These are phyloP conservation scores for Tylopilus orsonianus DNA, from an alignment of 1,284 basidiomycete species.

Conservation along the genomic window DNA sequence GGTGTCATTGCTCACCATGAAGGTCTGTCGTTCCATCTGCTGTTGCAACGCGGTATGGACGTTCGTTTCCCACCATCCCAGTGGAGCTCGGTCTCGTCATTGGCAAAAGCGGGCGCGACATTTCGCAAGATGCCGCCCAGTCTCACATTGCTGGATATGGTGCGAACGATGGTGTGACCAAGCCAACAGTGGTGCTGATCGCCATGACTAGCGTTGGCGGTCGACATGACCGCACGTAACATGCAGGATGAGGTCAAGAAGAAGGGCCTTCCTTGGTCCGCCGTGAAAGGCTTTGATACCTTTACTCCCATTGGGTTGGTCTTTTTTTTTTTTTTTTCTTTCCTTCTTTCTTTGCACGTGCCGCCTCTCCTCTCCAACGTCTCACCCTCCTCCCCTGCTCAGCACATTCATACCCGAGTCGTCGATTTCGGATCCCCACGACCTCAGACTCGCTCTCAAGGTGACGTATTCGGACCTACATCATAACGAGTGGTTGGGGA, in stretches of 20 bases:
- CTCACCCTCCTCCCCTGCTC: too few relatives aligned
- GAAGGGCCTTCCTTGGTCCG: constrained; percentile 91
- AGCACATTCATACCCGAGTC: constrained; percentile 83
- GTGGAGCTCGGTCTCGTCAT: constrained; percentile 98
- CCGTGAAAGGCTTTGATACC: constrained; percentile 90
- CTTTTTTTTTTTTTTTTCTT: background rate
- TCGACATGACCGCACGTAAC: constrained; percentile 96
- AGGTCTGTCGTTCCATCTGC: constrained; percentile 48
- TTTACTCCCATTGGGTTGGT: constrained; percentile 80
- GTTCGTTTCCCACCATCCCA: constrained; percentile 33
- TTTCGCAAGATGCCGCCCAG: constrained; percentile 70
- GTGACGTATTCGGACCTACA: constrained; percentile 26
- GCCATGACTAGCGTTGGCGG: constrained; percentile 69
- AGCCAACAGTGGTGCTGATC: background rate
- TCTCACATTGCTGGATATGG: constrained; percentile 90
- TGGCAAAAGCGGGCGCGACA: constrained; percentile 82
- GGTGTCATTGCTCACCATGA: constrained; percentile 90
- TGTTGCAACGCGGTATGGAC: background rate
- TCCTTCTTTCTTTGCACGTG: background rate
- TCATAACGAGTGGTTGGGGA: background rate
- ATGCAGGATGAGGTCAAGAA: constrained; percentile 93
- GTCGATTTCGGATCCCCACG: constrained; percentile 68
- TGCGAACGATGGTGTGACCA: constrained; percentile 38
- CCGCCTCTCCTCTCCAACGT: too few relatives aligned
- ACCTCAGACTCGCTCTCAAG: constrained; percentile 77